Conservation (phyloP, 441 rosid species). For the Theobroma grandiflorum region DNA sequence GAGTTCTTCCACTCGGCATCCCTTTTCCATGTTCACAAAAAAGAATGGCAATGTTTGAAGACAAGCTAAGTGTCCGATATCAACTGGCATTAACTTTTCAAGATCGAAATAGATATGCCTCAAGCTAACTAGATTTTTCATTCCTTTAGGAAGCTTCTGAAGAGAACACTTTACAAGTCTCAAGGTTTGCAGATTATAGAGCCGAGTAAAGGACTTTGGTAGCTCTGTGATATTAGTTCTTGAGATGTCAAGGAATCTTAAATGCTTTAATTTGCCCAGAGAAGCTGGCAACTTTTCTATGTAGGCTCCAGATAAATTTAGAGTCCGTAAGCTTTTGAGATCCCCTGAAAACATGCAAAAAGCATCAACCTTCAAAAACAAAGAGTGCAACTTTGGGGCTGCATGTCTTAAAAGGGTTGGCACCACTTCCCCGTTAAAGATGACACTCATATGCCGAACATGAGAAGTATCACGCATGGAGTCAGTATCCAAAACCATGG, state of each 20-base stretch:
- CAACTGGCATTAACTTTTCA: background rate
- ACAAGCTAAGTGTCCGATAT: background rate
- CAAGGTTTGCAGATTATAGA: constrained; percentile 10
- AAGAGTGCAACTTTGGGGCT: background rate
- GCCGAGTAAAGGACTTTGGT: background rate
- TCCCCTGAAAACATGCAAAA: background rate
- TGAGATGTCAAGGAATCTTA: constrained; percentile 26
- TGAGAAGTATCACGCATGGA: background rate
- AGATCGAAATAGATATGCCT: background rate
- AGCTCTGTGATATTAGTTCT: background rate
- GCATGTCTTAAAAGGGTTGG: background rate
- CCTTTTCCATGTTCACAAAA: background rate
- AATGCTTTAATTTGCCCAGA: constrained; percentile 24
- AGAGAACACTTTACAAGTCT: background rate
- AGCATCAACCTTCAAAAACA: background rate
- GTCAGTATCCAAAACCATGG: background rate
- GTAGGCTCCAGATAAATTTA: background rate
- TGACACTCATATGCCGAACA: background rate
- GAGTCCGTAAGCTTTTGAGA: background rate
- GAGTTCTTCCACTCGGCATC: background rate
- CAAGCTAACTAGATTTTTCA: background rate
- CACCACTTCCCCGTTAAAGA: background rate
- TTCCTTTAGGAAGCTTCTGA: background rate
- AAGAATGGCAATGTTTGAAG: background rate
- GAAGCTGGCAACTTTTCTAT: constrained; percentile 13